These are phyloP conservation scores for Brassica balearica DNA, from an alignment of 441 rosid genomes.

Conservation along the genomic window DNA sequence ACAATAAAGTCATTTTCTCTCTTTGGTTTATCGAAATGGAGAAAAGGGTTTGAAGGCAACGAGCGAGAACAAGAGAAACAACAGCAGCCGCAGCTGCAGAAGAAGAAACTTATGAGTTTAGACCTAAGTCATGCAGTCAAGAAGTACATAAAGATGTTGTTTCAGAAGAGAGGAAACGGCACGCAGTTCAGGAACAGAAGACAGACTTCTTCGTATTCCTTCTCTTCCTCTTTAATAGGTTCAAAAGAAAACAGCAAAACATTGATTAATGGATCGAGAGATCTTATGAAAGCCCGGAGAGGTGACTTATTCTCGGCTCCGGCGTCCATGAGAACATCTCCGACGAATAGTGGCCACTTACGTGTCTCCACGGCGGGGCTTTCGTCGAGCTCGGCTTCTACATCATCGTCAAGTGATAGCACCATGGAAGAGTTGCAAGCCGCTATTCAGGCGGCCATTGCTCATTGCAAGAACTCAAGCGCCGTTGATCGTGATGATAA, in stretches of 20 bases:
- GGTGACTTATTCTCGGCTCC: constrained; percentile 80
- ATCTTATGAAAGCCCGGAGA: constrained; percentile 46
- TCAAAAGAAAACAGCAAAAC: constrained; percentile 36
- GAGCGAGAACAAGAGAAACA: constrained; percentile 47
- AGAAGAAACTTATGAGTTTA: constrained; percentile 61
- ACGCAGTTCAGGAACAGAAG: constrained; percentile 48
- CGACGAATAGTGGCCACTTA: constrained; percentile 77
- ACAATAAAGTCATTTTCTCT: constrained; percentile 67
- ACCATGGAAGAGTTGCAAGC: constrained; percentile 97
- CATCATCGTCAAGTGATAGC: constrained; percentile 63
- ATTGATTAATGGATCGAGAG: constrained; percentile 52
- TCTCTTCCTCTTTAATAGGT: constrained; percentile 34
- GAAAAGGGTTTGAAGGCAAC: constrained; percentile 53
- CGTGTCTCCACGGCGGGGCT: constrained; percentile 45
- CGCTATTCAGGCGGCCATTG: constrained; percentile 97
- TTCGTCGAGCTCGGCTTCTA: constrained; percentile 50
- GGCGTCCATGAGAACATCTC: constrained; percentile 89
- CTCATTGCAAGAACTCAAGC: constrained; percentile 96
- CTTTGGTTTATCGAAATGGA: constrained; percentile 63
- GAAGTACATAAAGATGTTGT: constrained; percentile 71
- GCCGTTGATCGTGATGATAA: constrained; percentile 54
- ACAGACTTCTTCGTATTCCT: constrained; percentile 56
- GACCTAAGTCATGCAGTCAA: constrained; percentile 65
- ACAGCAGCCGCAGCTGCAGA: constrained; percentile 46
- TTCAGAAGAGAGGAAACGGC: constrained; percentile 61